A percentile compares a stretch with the other conserved stretches of the same genome.
Conservation (phyloP, 1,139 yeast species). For the Zygosaccharomyces pseudobailii region DNA sequence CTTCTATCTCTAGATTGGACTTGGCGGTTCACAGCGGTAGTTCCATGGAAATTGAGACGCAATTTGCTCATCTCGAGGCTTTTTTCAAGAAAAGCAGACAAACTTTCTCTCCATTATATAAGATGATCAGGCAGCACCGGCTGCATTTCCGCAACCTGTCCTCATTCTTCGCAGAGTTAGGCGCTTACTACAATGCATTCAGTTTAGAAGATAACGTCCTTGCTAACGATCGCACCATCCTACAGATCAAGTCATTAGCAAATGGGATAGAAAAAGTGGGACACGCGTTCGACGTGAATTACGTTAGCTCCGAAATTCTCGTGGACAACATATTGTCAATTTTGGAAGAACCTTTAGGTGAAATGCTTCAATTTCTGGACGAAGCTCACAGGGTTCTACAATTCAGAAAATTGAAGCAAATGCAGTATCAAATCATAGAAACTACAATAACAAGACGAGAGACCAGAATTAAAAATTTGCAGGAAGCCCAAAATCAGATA, state of each 20-base stretch:
- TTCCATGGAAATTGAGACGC: conserved; percentile 27
- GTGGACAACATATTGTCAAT: conserved; percentile 61
- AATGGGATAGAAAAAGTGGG: conserved; percentile 73
- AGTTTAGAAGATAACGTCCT: conserved; percentile 54
- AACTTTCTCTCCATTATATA: conserved; percentile 54
- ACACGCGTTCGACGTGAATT: conserved; percentile 76
- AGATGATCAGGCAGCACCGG: conserved; percentile 54
- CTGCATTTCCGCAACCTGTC: conserved; percentile 35
- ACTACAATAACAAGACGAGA: conserved; percentile 35
- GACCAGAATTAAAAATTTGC: conserved; percentile 25
- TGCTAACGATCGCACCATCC: conserved; percentile 12
- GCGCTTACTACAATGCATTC: conserved; percentile 60
- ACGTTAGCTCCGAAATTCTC: conserved; percentile 65
- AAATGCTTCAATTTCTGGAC: conserved; percentile 73
- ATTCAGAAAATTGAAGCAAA: conserved; percentile 63
- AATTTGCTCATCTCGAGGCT: conserved; percentile 51
- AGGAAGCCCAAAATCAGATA: conserved; percentile 34
- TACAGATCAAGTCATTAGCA: conserved; percentile 35
- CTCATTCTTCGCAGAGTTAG: conserved; percentile 42
- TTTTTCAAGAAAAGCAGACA: conserved; percentile 55
- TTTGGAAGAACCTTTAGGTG: conserved; percentile 79
- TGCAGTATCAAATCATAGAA: conserved; percentile 55
- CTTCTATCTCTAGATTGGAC: conserved; percentile 24
- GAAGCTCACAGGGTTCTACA: conserved; percentile 63
- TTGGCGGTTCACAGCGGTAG: conserved; percentile 17